A percentile compares a stretch with the other conserved stretches of the same genome.
Evolutionary conservation across 768 basidiomycete genomes (phyloP).

Genomic region (Termitomyces sp.): DNA sequence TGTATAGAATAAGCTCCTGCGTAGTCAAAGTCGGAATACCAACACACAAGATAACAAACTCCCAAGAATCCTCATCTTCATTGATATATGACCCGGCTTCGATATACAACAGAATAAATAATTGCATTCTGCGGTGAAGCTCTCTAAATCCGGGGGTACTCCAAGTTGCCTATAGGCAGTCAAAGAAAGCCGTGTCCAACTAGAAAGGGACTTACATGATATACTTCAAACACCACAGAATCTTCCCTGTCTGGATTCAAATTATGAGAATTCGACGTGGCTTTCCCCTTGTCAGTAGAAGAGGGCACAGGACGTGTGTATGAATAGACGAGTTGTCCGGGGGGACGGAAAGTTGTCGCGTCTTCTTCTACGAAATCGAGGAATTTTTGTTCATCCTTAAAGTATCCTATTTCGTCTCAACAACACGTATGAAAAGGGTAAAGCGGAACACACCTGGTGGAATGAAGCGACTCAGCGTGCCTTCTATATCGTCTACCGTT

Average conservation of each 20-base stretch:
- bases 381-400: conserved; percentile 64
- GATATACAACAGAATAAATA: conserved; percentile 92
- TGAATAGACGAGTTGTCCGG: conserved; percentile 68
- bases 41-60: conserved; percentile 82
- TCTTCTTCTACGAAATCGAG: conserved; percentile 68
- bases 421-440: neutral
- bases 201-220: conserved; percentile 58
- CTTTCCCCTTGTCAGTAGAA: conserved; percentile 50
- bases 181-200: neutral
- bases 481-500: conserved; percentile 85
- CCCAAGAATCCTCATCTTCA: conserved; percentile 92
- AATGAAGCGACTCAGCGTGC: conserved; percentile 69
- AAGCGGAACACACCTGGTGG: conserved; percentile 49
- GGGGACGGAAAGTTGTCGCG: conserved; percentile 69
- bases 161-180: conserved; percentile 62
- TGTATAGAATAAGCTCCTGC: neutral
- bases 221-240: conserved; percentile 79
- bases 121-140: conserved; percentile 88
- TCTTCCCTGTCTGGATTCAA: conserved; percentile 49
- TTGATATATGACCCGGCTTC: conserved; percentile 94
- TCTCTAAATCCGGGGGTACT: conserved; percentile 83
- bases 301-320: conserved; percentile 58
- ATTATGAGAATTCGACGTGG: conserved; percentile 28
- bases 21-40: neutral
- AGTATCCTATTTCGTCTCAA: conserved; percentile 48